A percentile compares a stretch with the other conserved stretches of the same genome.
These are phyloP conservation scores for Hyaloperonospora arabidopsidis DNA, from an alignment of 352 stramenopile genomes.

Conservation along the genomic window DNA sequence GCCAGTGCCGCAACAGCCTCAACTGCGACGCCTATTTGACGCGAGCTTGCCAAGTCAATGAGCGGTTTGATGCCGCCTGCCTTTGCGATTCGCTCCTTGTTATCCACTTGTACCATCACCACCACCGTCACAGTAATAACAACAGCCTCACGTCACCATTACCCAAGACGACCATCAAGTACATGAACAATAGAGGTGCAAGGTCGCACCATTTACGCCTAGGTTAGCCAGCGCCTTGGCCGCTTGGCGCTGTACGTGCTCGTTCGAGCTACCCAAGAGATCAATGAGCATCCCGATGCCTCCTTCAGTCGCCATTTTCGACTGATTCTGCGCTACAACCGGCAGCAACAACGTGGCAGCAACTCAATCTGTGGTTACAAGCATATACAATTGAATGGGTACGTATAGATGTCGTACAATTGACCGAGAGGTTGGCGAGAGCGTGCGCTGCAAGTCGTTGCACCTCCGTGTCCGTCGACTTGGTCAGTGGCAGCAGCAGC, in stretches of 20 bases:
- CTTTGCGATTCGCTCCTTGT: slow-evolving; percentile 90
- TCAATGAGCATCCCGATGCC: slow-evolving; percentile 92
- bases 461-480: slow-evolving; percentile 89
- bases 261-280: slow-evolving; percentile 74
- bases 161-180: not conserved
- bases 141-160: not conserved
- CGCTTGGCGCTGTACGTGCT: slow-evolving; percentile 89
- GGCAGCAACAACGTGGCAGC: not conserved
- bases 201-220: slow-evolving; percentile 83
- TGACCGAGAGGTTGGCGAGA: slow-evolving; percentile 91
- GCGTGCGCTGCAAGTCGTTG: slow-evolving; percentile 90
- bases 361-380: not conserved
- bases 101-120: slow-evolving; percentile 50
- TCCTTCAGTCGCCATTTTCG: slow-evolving; percentile 88
- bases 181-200: not conserved
- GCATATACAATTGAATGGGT: not conserved
- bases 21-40: slow-evolving; percentile 78
- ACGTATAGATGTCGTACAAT: slow-evolving; percentile 42
- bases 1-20: slow-evolving; percentile 91
- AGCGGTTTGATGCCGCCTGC: slow-evolving; percentile 85
- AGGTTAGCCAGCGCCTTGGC: slow-evolving; percentile 92
- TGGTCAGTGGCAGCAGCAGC: slow-evolving; percentile 88
- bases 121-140: not conserved
- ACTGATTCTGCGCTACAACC: slow-evolving; percentile 87
- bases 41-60: slow-evolving; percentile 72